Conservation (phyloP, 2,329 filamentous ascomycete species). For the Epichloe gansuensis region DNA sequence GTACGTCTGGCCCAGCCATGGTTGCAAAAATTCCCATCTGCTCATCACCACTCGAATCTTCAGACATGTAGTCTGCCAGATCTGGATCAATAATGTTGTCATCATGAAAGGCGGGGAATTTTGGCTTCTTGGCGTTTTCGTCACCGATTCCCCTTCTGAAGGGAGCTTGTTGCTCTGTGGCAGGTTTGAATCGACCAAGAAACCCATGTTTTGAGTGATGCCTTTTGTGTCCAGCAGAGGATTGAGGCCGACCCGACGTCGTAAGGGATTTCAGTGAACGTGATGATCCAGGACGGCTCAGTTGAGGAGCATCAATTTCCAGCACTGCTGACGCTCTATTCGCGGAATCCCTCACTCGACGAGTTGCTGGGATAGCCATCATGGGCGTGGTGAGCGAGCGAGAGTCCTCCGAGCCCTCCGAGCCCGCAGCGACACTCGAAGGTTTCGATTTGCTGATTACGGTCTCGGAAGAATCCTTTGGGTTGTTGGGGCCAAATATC, state of each 20-base stretch:
- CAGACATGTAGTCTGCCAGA: conserved; percentile 87
- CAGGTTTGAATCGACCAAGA: conserved; percentile 56
- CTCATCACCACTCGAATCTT: conserved; percentile 87
- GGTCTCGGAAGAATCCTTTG: conserved; percentile 6
- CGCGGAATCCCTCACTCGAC: conserved; percentile 52
- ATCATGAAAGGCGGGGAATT: conserved; percentile 85
- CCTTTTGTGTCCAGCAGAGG: conserved; percentile 61
- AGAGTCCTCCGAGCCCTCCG: conserved; percentile 32
- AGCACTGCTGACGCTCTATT: conserved; percentile 80
- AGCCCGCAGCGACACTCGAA: conserved; percentile 23
- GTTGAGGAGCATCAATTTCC: conserved; percentile 73
- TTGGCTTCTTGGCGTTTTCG: conserved; percentile 49
- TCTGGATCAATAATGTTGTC: conserved; percentile 98
- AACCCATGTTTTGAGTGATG: conserved; percentile 82
- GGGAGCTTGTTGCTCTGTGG: conserved; percentile 69
- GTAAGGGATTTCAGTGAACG: conserved; percentile 70
- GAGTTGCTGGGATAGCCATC: conserved; percentile 57
- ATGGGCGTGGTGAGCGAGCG: conserved; percentile 52
- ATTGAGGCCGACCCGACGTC: conserved; percentile 57
- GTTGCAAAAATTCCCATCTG: conserved; percentile 75
- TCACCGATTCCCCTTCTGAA: conserved; percentile 65
- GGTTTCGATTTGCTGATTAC: conserved; percentile 4
- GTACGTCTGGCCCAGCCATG: conserved; percentile 51
- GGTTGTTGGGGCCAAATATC: conserved; percentile 41
- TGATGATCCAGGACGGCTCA: conserved; percentile 87